phyloP scores from a whole-genome alignment of 257 asterid genomes.

The Nicotiana otophora region DNA sequence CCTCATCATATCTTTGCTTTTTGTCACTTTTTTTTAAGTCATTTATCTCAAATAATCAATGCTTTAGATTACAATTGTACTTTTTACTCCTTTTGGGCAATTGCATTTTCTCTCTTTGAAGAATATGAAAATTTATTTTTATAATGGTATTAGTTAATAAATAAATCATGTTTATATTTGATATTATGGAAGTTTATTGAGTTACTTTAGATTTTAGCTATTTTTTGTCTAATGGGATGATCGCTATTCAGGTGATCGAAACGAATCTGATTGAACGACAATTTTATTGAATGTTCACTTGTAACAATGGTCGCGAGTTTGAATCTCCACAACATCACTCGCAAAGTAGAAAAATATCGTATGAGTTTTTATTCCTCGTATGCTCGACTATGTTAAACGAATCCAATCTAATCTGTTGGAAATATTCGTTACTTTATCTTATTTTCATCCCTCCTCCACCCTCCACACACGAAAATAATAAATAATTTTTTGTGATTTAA shows the following conservation, averaged over 20 bases:
- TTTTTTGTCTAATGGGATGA: too few relatives aligned
- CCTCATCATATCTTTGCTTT: not conserved
- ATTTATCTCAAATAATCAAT: not conserved
- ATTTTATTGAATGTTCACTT: not conserved
- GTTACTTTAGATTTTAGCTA: too few relatives aligned
- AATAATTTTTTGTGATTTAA: too few relatives aligned
- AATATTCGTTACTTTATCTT: not conserved
- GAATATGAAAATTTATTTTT: not conserved
- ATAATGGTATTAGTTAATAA: not conserved
- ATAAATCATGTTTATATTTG: not conserved
- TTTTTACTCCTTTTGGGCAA: not conserved
- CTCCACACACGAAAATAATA: too few relatives aligned
- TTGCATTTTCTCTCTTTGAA: not conserved
- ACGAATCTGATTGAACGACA: too few relatives aligned
- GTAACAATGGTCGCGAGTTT: fast-evolving
- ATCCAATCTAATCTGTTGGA: not conserved
- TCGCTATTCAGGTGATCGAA: fast-evolving
- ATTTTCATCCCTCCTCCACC: too few relatives aligned
- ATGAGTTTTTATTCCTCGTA: not conserved
- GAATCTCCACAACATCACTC: too few relatives aligned
- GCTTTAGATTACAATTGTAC: not conserved
- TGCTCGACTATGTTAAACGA: not conserved
- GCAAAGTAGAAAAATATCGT: not conserved
- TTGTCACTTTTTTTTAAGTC: not conserved
- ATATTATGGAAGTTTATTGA: not conserved